A percentile compares a stretch with the other conserved stretches of the same genome.
Conservation (phyloP, 192 early-diverging fungal species). For the Linnemannia hyalina region DNA sequence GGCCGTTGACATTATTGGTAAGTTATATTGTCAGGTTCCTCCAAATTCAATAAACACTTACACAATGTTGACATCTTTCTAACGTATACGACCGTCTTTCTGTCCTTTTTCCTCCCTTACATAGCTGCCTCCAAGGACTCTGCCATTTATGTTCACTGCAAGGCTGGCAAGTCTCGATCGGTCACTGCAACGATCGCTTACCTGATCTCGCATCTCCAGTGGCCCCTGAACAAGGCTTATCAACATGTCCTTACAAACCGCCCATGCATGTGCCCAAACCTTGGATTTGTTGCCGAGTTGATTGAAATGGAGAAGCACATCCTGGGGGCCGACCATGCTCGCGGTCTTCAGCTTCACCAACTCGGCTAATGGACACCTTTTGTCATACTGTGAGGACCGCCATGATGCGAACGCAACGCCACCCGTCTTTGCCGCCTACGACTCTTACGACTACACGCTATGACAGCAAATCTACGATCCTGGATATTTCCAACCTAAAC, state of each 20-base stretch:
- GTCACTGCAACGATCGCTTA: conserved; percentile 80
- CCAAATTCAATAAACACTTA: background rate
- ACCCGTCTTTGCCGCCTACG: no score
- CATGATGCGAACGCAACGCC: no score
- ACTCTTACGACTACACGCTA: no score
- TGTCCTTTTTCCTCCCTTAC: background rate
- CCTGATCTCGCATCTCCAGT: conserved; percentile 69
- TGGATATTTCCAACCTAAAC: no score
- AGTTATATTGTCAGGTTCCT: background rate
- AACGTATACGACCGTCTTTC: background rate
- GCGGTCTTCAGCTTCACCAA: conserved; percentile 7
- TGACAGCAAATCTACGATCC: no score
- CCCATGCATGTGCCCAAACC: conserved; percentile 79
- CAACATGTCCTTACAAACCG: conserved; percentile 72
- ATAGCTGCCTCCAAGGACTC: conserved; percentile 54
- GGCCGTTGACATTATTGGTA: conserved; percentile 80
- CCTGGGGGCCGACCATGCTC: conserved; percentile 51
- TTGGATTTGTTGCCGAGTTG: conserved; percentile 82
- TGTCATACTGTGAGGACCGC: no score
- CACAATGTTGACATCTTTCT: background rate
- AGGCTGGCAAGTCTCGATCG: conserved; percentile 83
- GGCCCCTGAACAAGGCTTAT: conserved; percentile 77
- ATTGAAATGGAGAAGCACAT: conserved; percentile 76
- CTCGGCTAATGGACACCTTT: background rate
- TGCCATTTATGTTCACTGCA: conserved; percentile 82